phyloP scores from a whole-genome alignment of 805 yeast species.

The Candida golubevii region DNA sequence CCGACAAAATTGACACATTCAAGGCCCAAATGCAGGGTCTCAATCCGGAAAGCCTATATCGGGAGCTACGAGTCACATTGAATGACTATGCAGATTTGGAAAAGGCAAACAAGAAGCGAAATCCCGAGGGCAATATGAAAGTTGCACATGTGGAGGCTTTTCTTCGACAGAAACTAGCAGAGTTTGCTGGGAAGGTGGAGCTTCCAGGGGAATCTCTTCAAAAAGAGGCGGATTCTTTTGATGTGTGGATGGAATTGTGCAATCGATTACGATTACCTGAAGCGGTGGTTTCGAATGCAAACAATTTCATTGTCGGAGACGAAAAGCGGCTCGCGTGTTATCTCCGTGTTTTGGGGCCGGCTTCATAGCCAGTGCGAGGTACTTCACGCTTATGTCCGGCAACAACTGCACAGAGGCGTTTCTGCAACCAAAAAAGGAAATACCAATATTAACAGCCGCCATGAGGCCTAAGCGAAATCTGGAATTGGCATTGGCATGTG shows the following conservation, averaged over 20 bases:
- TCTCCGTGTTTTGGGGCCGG: constrained; percentile 4
- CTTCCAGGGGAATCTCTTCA: not conserved
- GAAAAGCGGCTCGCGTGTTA: constrained; percentile 33
- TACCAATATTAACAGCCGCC: too few species aligned
- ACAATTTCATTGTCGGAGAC: constrained; percentile 39
- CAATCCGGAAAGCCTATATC: constrained; percentile 21
- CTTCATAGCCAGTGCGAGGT: constrained; percentile 2
- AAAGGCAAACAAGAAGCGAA: constrained; percentile 19
- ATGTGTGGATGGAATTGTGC: constrained; percentile 29
- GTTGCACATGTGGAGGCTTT: constrained; percentile 23
- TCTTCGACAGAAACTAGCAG: constrained; percentile 4
- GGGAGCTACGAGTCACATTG: constrained; percentile 26
- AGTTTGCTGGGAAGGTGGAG: too few species aligned
- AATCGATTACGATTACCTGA: constrained; percentile 19
- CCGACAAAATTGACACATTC: constrained; percentile 5
- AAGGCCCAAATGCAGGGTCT: constrained; percentile 1
- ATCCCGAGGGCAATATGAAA: constrained; percentile 26
- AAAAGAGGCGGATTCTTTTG: constrained; percentile 11
- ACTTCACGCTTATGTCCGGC: too few species aligned
- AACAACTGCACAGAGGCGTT: too few species aligned
- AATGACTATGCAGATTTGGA: constrained; percentile 29
- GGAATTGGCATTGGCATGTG: too few species aligned
- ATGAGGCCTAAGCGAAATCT: too few species aligned
- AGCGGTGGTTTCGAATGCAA: constrained; percentile 22
- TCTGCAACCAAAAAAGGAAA: too few species aligned